phyloP scores from a whole-genome alignment of 208 protist species.

The Wallacemonas collosoma region DNA sequence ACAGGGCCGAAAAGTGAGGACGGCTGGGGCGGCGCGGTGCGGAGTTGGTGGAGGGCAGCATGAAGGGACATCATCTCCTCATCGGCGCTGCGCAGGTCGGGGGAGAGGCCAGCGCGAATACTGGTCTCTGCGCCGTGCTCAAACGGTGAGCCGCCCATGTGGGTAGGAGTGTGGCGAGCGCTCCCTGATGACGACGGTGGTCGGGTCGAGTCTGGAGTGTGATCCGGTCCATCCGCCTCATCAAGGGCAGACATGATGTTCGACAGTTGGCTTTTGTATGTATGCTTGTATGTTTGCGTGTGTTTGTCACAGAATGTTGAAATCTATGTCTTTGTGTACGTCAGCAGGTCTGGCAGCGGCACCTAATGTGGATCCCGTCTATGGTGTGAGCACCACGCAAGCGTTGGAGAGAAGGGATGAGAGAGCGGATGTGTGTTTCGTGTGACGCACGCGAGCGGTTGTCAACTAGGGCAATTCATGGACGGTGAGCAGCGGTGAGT shows the following conservation, averaged over 20 bases:
- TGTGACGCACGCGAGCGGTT: too few relatives aligned
- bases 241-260: neutral
- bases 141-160: neutral
- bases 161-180: neutral
- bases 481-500: too few relatives aligned
- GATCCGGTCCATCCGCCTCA: neutral
- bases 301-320: too few relatives aligned
- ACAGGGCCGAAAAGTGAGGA: neutral
- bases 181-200: neutral
- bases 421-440: too few relatives aligned
- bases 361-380: too few relatives aligned
- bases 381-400: too few relatives aligned
- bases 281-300: neutral
- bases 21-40: slow-evolving; percentile 4
- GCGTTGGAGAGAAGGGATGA: too few relatives aligned
- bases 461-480: too few relatives aligned
- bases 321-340: neutral
- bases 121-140: neutral
- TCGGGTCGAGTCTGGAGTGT: neutral
- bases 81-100: slow-evolving; percentile 13
- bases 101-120: slow-evolving; percentile 8
- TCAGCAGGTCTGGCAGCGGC: neutral
- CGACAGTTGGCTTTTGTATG: neutral
- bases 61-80: slow-evolving; percentile 2
- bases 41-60: slow-evolving; percentile 6